These are phyloP conservation scores for Thalassiosira exigua DNA, from an alignment of 352 stramenopile genomes.

Conservation along the genomic window DNA sequence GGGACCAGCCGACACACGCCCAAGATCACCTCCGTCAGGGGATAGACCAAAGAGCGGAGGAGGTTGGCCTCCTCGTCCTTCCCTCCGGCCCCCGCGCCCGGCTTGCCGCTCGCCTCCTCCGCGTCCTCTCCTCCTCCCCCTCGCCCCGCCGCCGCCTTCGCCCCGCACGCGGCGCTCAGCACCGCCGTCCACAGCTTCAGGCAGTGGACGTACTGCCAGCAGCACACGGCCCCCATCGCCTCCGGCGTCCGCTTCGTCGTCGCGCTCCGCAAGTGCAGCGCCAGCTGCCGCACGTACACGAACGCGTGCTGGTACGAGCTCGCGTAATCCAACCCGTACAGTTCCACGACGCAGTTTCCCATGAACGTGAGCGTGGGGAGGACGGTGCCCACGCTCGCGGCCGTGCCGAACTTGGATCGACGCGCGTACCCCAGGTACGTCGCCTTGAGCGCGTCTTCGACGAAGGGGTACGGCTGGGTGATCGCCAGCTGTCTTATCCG, in stretches of 20 bases:
- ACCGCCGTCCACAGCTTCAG: slow-evolving; percentile 96
- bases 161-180: slow-evolving; percentile 87
- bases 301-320: slow-evolving; percentile 99
- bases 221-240: slow-evolving; percentile 88
- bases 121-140: slow-evolving; percentile 4
- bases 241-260: slow-evolving; percentile 93
- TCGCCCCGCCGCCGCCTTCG: slow-evolving; percentile 14
- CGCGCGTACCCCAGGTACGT: slow-evolving; percentile 96
- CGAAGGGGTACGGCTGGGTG: slow-evolving; percentile 94
- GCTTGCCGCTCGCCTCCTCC: slow-evolving; percentile 19
- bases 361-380: slow-evolving; percentile 89
- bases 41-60: slow-evolving; percentile 93
- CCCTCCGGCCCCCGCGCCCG: slow-evolving; percentile 38
- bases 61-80: slow-evolving; percentile 77
- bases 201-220: slow-evolving; percentile 99
- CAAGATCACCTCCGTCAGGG: slow-evolving; percentile 93
- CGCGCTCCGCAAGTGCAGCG: slow-evolving; percentile 95
- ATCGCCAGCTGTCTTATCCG: slow-evolving; percentile 94
- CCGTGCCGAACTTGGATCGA: slow-evolving; percentile 94
- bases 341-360: slow-evolving; percentile 98
- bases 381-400: slow-evolving; percentile 64
- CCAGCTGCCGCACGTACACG: slow-evolving; percentile 98
- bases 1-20: slow-evolving; percentile 82
- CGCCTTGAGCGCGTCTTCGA: slow-evolving; percentile 94
- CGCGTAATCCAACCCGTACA: slow-evolving; percentile 95